Base-by-base conservation (phyloP, 2,329 filamentous ascomycete genomes). In the Tolypocladium amazonense region DNA sequence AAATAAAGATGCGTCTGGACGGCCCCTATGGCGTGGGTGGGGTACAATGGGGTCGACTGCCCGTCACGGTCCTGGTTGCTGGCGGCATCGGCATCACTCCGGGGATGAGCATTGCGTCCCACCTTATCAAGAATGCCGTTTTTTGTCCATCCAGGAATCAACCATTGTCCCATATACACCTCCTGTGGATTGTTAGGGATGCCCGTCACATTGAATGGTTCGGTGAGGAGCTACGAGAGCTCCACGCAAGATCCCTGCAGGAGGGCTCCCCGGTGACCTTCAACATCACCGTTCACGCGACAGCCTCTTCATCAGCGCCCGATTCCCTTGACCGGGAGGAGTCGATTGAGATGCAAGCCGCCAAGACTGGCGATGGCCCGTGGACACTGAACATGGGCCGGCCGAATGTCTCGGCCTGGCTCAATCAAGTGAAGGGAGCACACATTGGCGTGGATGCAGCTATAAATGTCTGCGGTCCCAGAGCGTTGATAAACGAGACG, bases 81-180 rank as follows among this genome's bases (percentile, higher is more conserved):
- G 66, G 65, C 23, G 66, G 66, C 12, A 65, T 68, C 33, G 66
- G 66, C 8, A 68, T 67, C 58, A 67, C 66, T 20, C 66, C 65
- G 7, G 63, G 59, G 2, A 65, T 68, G 15, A 62, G 62, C 56
- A 68, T 68, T 39, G 62, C 61, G n/a, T 61, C 65, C 4, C 57
- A 65, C 57, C 62, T 68, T 23, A 60, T 65, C 57, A 55, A 59
- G 37, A 43, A 25, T 14, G 43, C n/a, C 25, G 38, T 23, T 39
- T 50, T 20, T 30, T 53, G 37, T 43, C 38, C 30, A 35, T 53
- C 50, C 50, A n/a, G 50, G 8, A 11, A 53, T 2, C 11, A 14
- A 53, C 9, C 3, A 4, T 4, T n/a, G 30, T 35, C 50, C 30
- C 50, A 53, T 23, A 20, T 53, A 12, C 50, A 53, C 11, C 50